Conservation (phyloP, 2,329 filamentous ascomycete genomes). For the Fusarium sp. region DNA sequence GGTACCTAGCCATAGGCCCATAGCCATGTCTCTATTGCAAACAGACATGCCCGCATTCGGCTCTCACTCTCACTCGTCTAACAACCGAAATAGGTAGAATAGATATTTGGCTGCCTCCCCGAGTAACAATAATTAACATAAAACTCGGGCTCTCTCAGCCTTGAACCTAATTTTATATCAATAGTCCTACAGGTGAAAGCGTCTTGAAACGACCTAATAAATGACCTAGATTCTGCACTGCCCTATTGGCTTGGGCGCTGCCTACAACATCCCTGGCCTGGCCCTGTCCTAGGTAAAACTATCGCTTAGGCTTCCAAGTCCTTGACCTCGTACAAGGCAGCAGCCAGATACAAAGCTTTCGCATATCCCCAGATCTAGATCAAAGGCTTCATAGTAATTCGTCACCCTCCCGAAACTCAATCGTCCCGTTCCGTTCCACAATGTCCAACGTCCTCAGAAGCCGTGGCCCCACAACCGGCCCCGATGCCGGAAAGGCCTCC, state of each 20-base stretch:
- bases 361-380: neutral
- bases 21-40: conserved; percentile 13
- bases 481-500: conserved; percentile 14
- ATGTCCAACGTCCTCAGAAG: conserved; percentile 35
- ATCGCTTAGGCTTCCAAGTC: conserved; percentile 18
- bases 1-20: too few relatives aligned
- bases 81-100: neutral
- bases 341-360: conserved; percentile 38
- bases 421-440: conserved; percentile 4
- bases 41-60: conserved; percentile 3
- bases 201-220: conserved; percentile 36
- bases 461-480: conserved; percentile 35
- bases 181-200: conserved; percentile 4
- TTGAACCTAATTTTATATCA: neutral
- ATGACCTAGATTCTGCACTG: conserved; percentile 17
- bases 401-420: neutral
- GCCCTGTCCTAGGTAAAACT: conserved; percentile 8
- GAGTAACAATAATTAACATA: neutral
- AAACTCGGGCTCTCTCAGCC: neutral
- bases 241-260: conserved; percentile 30
- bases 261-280: conserved; percentile 33
- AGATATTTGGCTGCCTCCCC: neutral
- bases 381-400: neutral
- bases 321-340: conserved; percentile 34
- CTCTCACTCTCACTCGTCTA: neutral